Percentiles rank a stretch among this genome's conserved stretches.
phyloP scores from a whole-genome alignment of 306 rosid genomes.

The Sophora flavescens region DNA sequence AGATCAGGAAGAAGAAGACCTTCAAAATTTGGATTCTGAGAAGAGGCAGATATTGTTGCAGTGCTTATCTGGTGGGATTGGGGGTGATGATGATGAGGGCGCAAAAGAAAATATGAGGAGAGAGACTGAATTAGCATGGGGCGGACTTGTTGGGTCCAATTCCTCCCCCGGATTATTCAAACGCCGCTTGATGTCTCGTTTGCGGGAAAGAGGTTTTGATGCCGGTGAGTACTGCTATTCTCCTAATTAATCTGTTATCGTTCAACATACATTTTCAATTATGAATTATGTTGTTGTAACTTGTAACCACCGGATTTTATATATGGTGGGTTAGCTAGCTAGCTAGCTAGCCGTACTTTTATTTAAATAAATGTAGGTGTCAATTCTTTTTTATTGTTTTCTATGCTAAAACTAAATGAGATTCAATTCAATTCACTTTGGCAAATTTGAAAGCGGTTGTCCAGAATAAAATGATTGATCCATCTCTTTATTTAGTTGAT shows the following conservation, averaged over 20 bases:
- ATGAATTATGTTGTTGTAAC: too few relatives aligned
- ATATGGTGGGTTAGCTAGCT: too few relatives aligned
- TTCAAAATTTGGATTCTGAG: conserved; percentile 48
- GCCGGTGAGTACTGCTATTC: conserved; percentile 65
- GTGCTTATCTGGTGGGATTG: conserved; percentile 36
- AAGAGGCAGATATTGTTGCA: conserved; percentile 46
- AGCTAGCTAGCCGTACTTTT: too few relatives aligned
- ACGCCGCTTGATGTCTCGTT: conserved; percentile 68
- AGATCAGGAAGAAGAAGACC: neutral
- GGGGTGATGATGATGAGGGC: conserved; percentile 33
- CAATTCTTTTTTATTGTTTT: too few relatives aligned
- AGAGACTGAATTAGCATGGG: conserved; percentile 51
- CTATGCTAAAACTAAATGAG: too few relatives aligned
- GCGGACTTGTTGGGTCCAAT: conserved; percentile 28
- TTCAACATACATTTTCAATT: too few relatives aligned
- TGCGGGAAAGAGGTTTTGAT: conserved; percentile 77
- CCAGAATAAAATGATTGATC: neutral
- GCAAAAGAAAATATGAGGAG: conserved; percentile 51
- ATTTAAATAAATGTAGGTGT: too few relatives aligned
- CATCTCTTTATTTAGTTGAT: neutral
- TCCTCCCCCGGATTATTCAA: conserved; percentile 60
- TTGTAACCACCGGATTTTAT: too few relatives aligned
- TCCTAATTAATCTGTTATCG: too few relatives aligned
- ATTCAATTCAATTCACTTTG: neutral
- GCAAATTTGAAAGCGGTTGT: neutral